These are phyloP conservation scores for Bothriochloa decipiens DNA, from an alignment of 176 grass and related monocot genomes.

Conservation along the genomic window DNA sequence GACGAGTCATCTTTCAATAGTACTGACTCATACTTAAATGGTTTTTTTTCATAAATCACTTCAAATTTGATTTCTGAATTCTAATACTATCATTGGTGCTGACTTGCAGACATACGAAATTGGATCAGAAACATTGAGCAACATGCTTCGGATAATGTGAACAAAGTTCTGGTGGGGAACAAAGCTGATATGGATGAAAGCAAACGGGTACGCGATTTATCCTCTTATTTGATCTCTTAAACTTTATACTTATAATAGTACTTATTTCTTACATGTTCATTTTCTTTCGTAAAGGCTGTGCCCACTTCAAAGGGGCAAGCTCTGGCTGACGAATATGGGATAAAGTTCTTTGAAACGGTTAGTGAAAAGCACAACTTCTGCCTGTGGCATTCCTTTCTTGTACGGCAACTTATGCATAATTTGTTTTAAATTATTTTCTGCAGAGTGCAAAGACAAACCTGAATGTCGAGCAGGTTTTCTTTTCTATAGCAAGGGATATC, in stretches of 20 bases:
- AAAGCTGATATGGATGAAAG: slow-evolving; percentile 71
- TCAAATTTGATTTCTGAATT: neutral
- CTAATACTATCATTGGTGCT: slow-evolving; percentile 23
- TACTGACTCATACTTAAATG: slow-evolving; percentile 35
- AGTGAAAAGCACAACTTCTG: slow-evolving; percentile 26
- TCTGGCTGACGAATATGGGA: slow-evolving; percentile 81
- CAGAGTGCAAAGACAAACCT: slow-evolving; percentile 89
- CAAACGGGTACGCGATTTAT: slow-evolving; percentile 33
- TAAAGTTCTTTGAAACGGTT: slow-evolving; percentile 86
- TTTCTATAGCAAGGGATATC: slow-evolving; percentile 75
- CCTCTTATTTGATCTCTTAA: neutral
- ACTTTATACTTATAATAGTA: neutral
- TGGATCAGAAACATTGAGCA: slow-evolving; percentile 81
- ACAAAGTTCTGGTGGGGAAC: slow-evolving; percentile 64
- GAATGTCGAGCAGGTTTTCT: slow-evolving; percentile 81
- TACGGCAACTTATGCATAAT: neutral
- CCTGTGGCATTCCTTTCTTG: slow-evolving; percentile 19
- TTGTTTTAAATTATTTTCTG: neutral
- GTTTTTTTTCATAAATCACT: neutral
- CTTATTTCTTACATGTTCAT: neutral
- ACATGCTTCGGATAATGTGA: slow-evolving; percentile 61
- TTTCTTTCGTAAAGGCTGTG: slow-evolving; percentile 53
- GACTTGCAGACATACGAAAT: slow-evolving; percentile 68
- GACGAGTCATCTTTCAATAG: slow-evolving; percentile 76
- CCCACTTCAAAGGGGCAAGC: slow-evolving; percentile 83